A percentile compares a stretch with the other conserved stretches of the same genome.
These are phyloP conservation scores for Boletus speciosus DNA, from an alignment of 768 basidiomycete species.

Conservation along the genomic window DNA sequence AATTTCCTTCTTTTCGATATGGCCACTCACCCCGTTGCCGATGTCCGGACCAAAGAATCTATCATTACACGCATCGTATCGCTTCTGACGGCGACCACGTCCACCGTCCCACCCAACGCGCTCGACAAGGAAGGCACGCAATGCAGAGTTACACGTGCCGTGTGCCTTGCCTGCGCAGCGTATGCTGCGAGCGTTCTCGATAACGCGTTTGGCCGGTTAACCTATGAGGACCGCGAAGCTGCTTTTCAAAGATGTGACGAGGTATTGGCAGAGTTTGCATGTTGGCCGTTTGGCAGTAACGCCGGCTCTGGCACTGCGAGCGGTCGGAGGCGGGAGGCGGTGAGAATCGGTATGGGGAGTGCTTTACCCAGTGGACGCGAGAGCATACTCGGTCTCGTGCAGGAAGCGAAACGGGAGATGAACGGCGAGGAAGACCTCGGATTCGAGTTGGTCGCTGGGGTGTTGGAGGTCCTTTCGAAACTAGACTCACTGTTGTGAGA, in stretches of 20 bases:
- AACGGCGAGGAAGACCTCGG: conserved; percentile 73
- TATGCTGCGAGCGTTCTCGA: conserved; percentile 95
- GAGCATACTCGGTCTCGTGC: conserved; percentile 67
- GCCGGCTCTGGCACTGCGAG: conserved; percentile 32
- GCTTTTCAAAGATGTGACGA: conserved; percentile 95
- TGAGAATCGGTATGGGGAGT: conserved; percentile 56
- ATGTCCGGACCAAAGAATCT: conserved; percentile 84
- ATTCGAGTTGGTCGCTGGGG: conserved; percentile 89
- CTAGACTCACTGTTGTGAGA: conserved; percentile 63
- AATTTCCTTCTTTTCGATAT: conserved; percentile 99
- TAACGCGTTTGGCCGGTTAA: conserved; percentile 84
- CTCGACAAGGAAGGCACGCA: conserved; percentile 76
- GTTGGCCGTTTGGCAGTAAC: conserved; percentile 78
- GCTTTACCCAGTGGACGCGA: conserved; percentile 54
- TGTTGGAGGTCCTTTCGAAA: conserved; percentile 89
- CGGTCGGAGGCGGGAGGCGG: conserved; percentile 39
- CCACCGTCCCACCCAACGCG: conserved; percentile 72
- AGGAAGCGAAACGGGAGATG: conserved; percentile 72
- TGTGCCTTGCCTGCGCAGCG: conserved; percentile 84
- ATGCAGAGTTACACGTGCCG: conserved; percentile 74
- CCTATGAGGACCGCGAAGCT: conserved; percentile 90
- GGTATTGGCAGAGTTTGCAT: conserved; percentile 83
- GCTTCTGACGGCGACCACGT: conserved; percentile 79
- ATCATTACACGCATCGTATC: conserved; percentile 73
- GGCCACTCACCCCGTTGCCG: conserved; percentile 98